Evolutionary conservation across 768 basidiomycete genomes (phyloP), one percentile per base, ranked within the genome.

Genomic region (Tulasnella sp.): DNA sequence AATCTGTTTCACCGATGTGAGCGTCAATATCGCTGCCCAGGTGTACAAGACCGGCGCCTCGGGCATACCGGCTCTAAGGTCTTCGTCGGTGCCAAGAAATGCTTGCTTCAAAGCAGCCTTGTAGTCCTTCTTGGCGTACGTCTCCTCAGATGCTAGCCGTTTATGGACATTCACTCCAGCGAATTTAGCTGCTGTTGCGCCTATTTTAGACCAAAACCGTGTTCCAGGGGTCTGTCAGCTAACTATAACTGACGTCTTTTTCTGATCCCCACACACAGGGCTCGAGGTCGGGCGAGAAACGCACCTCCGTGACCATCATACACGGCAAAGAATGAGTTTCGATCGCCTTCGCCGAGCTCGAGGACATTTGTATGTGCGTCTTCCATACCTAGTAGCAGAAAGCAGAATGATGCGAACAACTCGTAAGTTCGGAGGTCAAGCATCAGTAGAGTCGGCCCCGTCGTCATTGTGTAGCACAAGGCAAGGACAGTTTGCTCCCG

Each of bases 251-350:
- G 31, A 46, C 41, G 22, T 38, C 52, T 30, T 24, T 30, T 43
- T 17, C 19, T 53, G 31, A 38, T 42, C 8, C 21, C 29, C 31
- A 45, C 22, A 34, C 21, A 64, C 17, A 27, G 50, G 42, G n/a
- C 56, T 22, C 25, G 3, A 21, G 12, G 29, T 30, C 34, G 34
- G 34, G 34, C 34, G 52, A 50, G 51, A 30, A 55, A 70, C 80
- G 64, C 67, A 91, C 94, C 96, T 61, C 96, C 96, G 69, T 99
- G 96, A 29, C 96, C 96, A 73, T 99, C 96, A 68, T 96, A 98
- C 1, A 99, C 93, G 27, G 87, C 94, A 66, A 98, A 96, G 74
- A 97, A 93, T 0, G 88, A 78, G 68, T 84, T 87, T 21, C 45
- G 43, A 24, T 65, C 54, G 34, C 63, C 73, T 43, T 77, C 77